Base-by-base conservation (phyloP, 1,284 basidiomycete genomes). In the Heterobasidion occidentale region DNA sequence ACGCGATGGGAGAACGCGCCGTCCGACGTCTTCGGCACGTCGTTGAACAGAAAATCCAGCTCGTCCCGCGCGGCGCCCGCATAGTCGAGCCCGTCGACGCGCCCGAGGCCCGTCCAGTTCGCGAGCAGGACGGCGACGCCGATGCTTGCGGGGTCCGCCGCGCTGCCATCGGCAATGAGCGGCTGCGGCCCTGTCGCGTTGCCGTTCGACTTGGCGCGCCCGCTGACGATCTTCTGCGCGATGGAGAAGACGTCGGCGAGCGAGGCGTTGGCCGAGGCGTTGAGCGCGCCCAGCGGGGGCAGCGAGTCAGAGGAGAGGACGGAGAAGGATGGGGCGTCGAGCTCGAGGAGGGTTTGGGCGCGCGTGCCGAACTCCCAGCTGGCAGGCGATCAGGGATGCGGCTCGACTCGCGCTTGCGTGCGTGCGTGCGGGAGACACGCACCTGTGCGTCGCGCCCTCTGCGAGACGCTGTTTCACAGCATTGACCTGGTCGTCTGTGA, bases 311-410 rank as follows among this genome's bases (percentile, higher is more conserved):
- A 34, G 58, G 67, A 76, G 63, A 87, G 81, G 46, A 89, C 84
- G 42, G 85, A 85, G 63, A 82, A 81, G 14, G 71, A 62, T 0
- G 86, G 81, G 36, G 84, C 80, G 62, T 85, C 77, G 59, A 80
- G 75, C 67, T 92, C 88, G 52, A 88, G 73, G 53, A 91, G 77
- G 0, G 90, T 82, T 69, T 92, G 76, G 3, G 84, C 74, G 49
- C 83, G 78, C 1, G 89, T 88, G n/a, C 91, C 91, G 49, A 90
- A 77, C 66, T 93, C 90, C 91, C 91, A 93, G 64, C 88, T 90
- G 62, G 45, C 9, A 17, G 45, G 46, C 15, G 48, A 36, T 20
- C 50, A 42, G 57, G 49, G 33, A 38, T 14, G 17, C 15, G 6
- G 9, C 36, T 53, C 52, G 15, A 33, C 15, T 17, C 17, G 7